Evolutionary conservation across 805 yeast genomes (phyloP).

Genomic region (Wickerhamiella brachini): DNA sequence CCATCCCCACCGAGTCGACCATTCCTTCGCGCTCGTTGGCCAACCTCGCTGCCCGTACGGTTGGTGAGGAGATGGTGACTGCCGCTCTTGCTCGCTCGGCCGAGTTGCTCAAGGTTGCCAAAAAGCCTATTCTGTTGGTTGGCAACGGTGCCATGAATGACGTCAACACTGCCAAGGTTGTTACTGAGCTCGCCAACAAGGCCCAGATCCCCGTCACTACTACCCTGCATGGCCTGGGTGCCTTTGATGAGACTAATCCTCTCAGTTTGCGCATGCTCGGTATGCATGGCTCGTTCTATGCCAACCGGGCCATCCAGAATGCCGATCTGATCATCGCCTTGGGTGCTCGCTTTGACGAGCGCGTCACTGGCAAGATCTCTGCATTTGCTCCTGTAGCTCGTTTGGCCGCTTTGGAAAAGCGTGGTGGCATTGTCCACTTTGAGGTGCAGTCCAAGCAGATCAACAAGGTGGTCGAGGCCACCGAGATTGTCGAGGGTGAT

Average conservation of each 20-base stretch:
- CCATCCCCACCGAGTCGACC: conserved; percentile 83
- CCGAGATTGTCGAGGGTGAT: conserved; percentile 95
- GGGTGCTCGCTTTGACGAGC: conserved; percentile 97
- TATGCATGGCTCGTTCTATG: conserved; percentile 95
- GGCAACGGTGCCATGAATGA: conserved; percentile 78
- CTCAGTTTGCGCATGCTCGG: conserved; percentile 93
- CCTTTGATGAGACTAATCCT: conserved; percentile 82
- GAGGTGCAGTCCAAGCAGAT: conserved; percentile 95
- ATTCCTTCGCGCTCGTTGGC: conserved; percentile 44
- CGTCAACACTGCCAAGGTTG: conserved; percentile 45
- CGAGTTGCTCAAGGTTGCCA: conserved; percentile 60
- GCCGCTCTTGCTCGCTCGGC: conserved; percentile 70
- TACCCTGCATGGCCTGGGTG: conserved; percentile 85
- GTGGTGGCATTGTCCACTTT: conserved; percentile 95
- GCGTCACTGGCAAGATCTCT: conserved; percentile 78
- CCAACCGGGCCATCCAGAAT: conserved; percentile 84
- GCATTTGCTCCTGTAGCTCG: conserved; percentile 92
- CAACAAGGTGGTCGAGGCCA: conserved; percentile 87
- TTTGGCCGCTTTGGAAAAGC: conserved; percentile 69
- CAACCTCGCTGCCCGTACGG: conserved; percentile 53
- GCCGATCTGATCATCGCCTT: conserved; percentile 89
- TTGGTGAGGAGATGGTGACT: conserved; percentile 53
- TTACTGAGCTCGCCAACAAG: conserved; percentile 77
- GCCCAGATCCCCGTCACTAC: conserved; percentile 95
- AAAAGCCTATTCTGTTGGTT: conserved; percentile 77